These are phyloP conservation scores for Gossypium gossypioides DNA, from an alignment of 441 rosid species.

Conservation along the genomic window DNA sequence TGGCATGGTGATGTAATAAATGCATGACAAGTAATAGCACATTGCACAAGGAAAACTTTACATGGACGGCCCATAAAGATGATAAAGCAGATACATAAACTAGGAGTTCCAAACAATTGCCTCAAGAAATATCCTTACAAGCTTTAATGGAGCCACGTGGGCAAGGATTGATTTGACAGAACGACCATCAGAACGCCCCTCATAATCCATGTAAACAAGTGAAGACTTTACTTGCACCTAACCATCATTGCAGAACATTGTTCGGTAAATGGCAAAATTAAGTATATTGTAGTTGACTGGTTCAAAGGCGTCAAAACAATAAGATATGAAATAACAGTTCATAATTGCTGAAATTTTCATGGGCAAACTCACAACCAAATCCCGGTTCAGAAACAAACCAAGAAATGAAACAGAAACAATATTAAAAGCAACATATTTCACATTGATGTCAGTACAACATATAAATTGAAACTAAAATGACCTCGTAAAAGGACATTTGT, in stretches of 20 bases:
- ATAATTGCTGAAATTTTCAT: neutral
- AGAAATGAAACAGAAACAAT: neutral
- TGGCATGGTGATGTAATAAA: neutral
- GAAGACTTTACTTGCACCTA: conserved; percentile 92
- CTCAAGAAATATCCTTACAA: conserved; percentile 42
- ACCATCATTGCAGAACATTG: conserved; percentile 14
- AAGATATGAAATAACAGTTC: neutral
- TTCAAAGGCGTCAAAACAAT: neutral
- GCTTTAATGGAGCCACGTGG: conserved; percentile 86
- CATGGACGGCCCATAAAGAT: neutral
- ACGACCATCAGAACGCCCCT: conserved; percentile 93
- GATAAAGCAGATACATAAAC: neutral
- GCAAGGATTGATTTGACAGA: conserved; percentile 87
- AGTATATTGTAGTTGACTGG: conserved; percentile 3
- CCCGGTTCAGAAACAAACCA: neutral
- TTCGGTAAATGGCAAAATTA: conserved; percentile 10
- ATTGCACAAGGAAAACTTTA: neutral
- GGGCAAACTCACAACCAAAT: neutral
- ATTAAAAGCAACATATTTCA: neutral
- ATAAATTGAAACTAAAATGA: neutral
- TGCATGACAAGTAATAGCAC: neutral
- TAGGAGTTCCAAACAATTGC: neutral
- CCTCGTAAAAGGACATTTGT: neutral
- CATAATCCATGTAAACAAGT: conserved; percentile 71
- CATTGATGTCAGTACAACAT: neutral